Conservation (phyloP, 2,329 filamentous ascomycete genomes). For the Fusarium concolor region DNA sequence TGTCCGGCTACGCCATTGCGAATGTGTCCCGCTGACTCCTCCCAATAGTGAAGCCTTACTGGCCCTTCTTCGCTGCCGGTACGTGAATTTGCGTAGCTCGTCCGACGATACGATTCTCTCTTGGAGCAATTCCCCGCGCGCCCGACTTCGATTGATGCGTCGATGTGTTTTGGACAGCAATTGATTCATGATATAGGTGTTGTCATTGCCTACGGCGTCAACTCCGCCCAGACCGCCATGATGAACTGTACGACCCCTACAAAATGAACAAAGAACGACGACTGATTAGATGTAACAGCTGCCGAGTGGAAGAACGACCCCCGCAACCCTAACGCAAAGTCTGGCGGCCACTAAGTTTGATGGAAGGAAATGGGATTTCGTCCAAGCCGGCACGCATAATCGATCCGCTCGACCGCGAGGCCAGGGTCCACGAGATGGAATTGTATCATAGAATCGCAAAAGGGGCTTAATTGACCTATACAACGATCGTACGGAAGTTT, state of each 20-base stretch:
- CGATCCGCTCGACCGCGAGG: constrained; percentile 45
- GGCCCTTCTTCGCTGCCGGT: constrained; percentile 95
- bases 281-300: constrained; percentile 64
- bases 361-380: constrained; percentile 40
- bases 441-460: constrained; percentile 58
- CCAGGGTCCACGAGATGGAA: constrained; percentile 47
- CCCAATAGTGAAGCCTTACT: constrained; percentile 83
- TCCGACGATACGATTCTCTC: constrained; percentile 21
- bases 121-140: constrained; percentile 15
- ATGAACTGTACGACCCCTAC: constrained; percentile 71
- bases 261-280: constrained; percentile 22
- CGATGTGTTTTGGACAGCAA: constrained; percentile 33
- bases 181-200: constrained; percentile 67
- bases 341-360: constrained; percentile 58
- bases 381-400: constrained; percentile 41
- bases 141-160: constrained; percentile 38
- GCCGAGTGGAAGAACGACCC: constrained; percentile 98
- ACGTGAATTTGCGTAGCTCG: constrained; percentile 59
- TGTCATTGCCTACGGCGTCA: constrained; percentile 91
- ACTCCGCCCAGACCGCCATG: constrained; percentile 81
- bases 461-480: constrained; percentile 51
- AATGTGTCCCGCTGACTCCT: constrained; percentile 47
- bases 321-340: constrained; percentile 77
- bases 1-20: constrained; percentile 27
- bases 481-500: constrained; percentile 34